Base-by-base conservation (phyloP, 2,329 filamentous ascomycete species). In the Emericellopsis cladophorae region DNA sequence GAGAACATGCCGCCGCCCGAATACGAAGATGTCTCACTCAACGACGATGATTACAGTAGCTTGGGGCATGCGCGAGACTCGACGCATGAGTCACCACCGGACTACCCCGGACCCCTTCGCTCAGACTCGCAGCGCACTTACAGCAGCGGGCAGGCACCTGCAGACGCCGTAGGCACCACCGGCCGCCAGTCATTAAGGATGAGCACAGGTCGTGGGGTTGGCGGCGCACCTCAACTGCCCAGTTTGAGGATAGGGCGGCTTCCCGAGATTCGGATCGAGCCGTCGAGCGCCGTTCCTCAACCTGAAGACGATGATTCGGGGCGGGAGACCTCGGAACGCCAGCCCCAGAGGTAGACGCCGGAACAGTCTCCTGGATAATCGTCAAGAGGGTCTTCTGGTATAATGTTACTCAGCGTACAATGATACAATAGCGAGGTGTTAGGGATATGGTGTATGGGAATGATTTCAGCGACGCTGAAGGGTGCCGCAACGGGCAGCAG, bases 241-340 rank as follows among this genome's bases (percentile, higher is more conserved):
- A 75, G 68, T 48, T 49, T 79, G 47, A 62, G 65, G 37, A 59
- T 78, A 26, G 50, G 55, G 15, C 53, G 53, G 23, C 54, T 79
- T 22, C 76, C 76, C 4, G 67, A 70, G 47, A 80, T 80, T 50
- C 67, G 77, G 22, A 68, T 78, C 37, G 70, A 79, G 49, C 70
- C 70, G n/a, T 70, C 65, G 21, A 56, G 53, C 36, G 54, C 53
- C 9, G 7, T 12, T 9, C 26, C 26, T 9, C 26, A 9, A 7
- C 12, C 26, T 29, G 9, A 29, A 9, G 26, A 4, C 4, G 26
- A 9, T 7, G 26, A 29, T 9, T 12, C 26, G 12, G 3, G 12
- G 9, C 26, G 7, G 7, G 26, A 29, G 9, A 12, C 26, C 12
- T 9, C 26, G 4, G 26, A 29, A 12, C 26, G 9, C 26, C 26